Conservation (phyloP, 2,329 filamentous ascomycete genomes). For the Diaporthe sp. region DNA sequence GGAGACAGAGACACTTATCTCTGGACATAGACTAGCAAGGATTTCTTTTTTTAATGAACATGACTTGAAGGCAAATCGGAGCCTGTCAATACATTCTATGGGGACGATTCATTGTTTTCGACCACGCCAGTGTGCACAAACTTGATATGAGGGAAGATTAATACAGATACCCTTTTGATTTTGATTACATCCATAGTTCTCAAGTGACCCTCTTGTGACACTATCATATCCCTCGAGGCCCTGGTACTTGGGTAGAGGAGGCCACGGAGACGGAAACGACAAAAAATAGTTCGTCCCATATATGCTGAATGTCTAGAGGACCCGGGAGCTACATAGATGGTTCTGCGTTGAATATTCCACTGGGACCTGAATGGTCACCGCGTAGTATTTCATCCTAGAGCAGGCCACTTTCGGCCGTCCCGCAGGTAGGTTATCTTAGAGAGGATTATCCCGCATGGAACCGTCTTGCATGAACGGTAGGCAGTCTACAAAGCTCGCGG, state of each 20-base stretch:
- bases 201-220: neutral
- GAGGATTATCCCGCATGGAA: neutral
- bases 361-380: neutral
- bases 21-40: conserved; percentile 34
- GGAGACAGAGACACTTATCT: conserved; percentile 14
- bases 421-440: neutral
- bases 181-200: neutral
- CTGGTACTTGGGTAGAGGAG: neutral
- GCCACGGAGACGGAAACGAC: neutral
- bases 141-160: conserved; percentile 20
- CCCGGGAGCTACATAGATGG: neutral
- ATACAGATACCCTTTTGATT: conserved; percentile 34
- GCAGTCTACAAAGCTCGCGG: neutral
- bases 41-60: conserved; percentile 36
- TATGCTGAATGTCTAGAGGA: neutral
- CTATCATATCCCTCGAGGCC: no score
- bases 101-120: conserved; percentile 10
- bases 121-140: neutral
- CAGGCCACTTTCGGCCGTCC: neutral
- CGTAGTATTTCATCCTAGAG: neutral
- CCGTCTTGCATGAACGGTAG: neutral
- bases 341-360: neutral
- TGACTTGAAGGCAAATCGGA: conserved; percentile 29
- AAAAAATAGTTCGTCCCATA: conserved; percentile 13
- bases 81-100: conserved; percentile 19